Percentiles rank a stretch among this genome's conserved stretches.
Evolutionary conservation across 768 basidiomycete species (phyloP).

Genomic region (Mycena floridula): DNA sequence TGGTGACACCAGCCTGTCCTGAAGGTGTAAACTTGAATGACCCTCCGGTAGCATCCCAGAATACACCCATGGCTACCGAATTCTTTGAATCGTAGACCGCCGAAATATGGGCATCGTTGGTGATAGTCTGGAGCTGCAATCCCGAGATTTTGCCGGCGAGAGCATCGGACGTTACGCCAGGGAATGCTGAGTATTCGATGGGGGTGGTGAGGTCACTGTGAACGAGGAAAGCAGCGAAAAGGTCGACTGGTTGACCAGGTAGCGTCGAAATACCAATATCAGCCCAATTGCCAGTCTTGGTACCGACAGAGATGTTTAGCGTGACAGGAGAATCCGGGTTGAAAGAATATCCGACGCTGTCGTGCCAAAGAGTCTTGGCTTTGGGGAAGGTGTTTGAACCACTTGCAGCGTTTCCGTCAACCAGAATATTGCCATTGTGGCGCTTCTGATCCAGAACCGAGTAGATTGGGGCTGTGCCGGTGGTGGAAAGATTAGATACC

Average conservation of each 20-base stretch:
- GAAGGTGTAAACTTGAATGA: slow-evolving; percentile 28
- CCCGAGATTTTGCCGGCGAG: slow-evolving; percentile 32
- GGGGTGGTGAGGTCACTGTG: slow-evolving; percentile 25
- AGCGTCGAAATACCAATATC: slow-evolving; percentile 56
- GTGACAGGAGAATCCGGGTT: slow-evolving; percentile 25
- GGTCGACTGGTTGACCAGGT: slow-evolving; percentile 48
- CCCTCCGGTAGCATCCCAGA: slow-evolving; percentile 48
- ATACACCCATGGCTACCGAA: slow-evolving; percentile 39
- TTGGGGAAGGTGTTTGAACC: not conserved
- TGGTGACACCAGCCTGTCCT: no score
- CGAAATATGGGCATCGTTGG: slow-evolving; percentile 42
- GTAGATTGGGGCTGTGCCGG: slow-evolving; percentile 38
- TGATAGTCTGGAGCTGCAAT: slow-evolving; percentile 28
- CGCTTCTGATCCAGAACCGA: slow-evolving; percentile 66
- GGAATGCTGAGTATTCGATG: slow-evolving; percentile 50
- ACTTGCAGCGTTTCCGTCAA: slow-evolving; percentile 25
- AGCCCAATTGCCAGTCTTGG: slow-evolving; percentile 55
- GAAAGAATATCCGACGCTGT: slow-evolving; percentile 55
- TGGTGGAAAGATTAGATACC: slow-evolving; percentile 44
- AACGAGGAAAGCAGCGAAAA: slow-evolving; percentile 61
- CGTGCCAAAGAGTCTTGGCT: slow-evolving; percentile 53
- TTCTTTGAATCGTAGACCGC: slow-evolving; percentile 43
- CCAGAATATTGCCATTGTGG: slow-evolving; percentile 32
- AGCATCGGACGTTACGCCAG: slow-evolving; percentile 32
- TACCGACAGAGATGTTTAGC: slow-evolving; percentile 33